These are phyloP conservation scores for Pythium brachiatum DNA, from an alignment of 352 stramenopile genomes.

Conservation along the genomic window DNA sequence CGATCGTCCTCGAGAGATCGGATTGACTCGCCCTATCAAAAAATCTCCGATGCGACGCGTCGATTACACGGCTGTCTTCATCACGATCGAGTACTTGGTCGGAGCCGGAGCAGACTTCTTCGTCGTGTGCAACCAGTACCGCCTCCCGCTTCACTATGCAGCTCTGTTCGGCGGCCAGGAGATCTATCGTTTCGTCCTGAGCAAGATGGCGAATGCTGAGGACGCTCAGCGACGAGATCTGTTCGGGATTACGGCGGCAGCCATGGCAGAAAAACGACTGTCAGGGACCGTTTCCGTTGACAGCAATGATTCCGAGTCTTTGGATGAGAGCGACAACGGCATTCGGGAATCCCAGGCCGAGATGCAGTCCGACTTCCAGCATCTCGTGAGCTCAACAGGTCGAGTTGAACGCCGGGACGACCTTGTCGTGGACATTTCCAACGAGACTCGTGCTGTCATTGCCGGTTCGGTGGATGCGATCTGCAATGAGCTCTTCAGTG, in stretches of 20 bases:
- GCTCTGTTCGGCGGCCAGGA: conserved; percentile 58
- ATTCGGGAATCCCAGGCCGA: conserved; percentile 27
- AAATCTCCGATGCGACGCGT: conserved; percentile 33
- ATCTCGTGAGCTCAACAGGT: conserved; percentile 14
- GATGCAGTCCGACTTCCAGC: conserved; percentile 25
- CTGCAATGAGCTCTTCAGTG: conserved; percentile 48
- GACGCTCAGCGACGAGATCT: conserved; percentile 63
- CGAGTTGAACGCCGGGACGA: conserved; percentile 33
- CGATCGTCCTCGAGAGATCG: not conserved
- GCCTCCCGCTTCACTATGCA: conserved; percentile 74
- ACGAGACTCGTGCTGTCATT: conserved; percentile 55
- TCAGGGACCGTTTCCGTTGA: not conserved
- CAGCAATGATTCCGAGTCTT: conserved; percentile 16
- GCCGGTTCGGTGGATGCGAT: conserved; percentile 68
- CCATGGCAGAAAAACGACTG: conserved; percentile 35
- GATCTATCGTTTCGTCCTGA: conserved; percentile 52
- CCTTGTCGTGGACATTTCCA: conserved; percentile 36
- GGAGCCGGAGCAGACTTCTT: conserved; percentile 52
- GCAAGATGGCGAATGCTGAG: conserved; percentile 39
- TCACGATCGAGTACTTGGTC: conserved; percentile 75
- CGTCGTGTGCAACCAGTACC: conserved; percentile 66
- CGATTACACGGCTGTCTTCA: conserved; percentile 54
- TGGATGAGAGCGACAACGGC: conserved; percentile 33
- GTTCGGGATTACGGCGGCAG: conserved; percentile 53
- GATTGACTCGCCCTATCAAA: not conserved